Evolutionary conservation across 1,284 basidiomycete genomes (phyloP), one percentile per base, ranked within the genome.

Genomic region (Peniophora sp.): DNA sequence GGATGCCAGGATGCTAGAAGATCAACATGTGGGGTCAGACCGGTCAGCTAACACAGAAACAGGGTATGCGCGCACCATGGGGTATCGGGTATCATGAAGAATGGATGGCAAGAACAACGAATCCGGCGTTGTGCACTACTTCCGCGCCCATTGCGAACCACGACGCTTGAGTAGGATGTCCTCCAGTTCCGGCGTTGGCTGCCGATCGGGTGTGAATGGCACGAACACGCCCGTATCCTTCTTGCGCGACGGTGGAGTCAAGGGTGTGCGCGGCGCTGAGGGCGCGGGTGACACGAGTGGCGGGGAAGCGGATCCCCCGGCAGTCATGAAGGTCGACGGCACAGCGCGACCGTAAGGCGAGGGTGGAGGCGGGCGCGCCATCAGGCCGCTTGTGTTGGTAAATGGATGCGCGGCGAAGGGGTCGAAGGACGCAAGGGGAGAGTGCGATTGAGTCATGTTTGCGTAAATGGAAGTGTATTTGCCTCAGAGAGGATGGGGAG

Each of bases 321-420:
- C 11, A n/a, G n/a, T n/a, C 52, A 41, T 35, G 53, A 58, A 52
- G 57, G 63, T 54, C 5, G 66, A 60, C 35, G 72, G 67, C 44
- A 73, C 62, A 45, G 66, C 66, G 54, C 52, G 73, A 58, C 63
- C 62, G 60, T 78, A 79, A 50, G 68, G 64, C 8, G 77, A 76
- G 20, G 78, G 78, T 35, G 64, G 60, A 15, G 76, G 70, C 45
- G 76, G 72, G 53, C 64, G 64, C 14, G 76, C 72, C 17, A 70
- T 55, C 42, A 76, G 57, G 36, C 75, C 74, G 50, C 73, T 75
- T 61, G 66, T 72, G 62, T 81, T 79, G 24, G 79, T 82, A 72
- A 83, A 83, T 14, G 78, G 78, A 62, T 83, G 78, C 24, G 68
- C 72, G 17, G 73, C 76, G 58, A 77, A 76, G 32, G 79, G 79